Percentiles rank a stretch among this genome's conserved stretches.
Conservation (phyloP, 176 grass and related monocot genomes). For the Neostapfia colusana region DNA sequence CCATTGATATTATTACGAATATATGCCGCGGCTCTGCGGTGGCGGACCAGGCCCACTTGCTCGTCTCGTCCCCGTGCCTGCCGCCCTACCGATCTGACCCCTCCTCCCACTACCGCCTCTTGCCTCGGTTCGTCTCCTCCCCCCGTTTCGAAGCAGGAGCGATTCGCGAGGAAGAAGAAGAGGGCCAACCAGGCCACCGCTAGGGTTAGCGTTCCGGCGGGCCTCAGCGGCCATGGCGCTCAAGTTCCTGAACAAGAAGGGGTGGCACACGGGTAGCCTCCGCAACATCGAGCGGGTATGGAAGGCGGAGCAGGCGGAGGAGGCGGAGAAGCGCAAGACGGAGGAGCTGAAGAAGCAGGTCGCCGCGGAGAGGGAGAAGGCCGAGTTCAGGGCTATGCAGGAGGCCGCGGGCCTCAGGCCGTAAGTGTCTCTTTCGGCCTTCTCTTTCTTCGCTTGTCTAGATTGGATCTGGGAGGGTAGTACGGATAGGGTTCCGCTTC, state of each 20-base stretch:
- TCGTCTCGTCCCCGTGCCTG: background rate
- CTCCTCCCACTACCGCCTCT: background rate
- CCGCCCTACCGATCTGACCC: background rate
- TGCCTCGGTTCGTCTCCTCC: background rate
- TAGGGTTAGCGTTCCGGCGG: slow-evolving; percentile 8
- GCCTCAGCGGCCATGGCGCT: slow-evolving; percentile 61
- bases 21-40: background rate
- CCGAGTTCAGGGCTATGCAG: slow-evolving; percentile 87
- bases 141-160: slow-evolving; percentile 15
- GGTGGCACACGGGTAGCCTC: slow-evolving; percentile 97
- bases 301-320: slow-evolving; percentile 97
- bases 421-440: slow-evolving; percentile 36
- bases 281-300: slow-evolving; percentile 95
- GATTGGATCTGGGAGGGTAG: slow-evolving; percentile 14
- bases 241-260: slow-evolving; percentile 99
- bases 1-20: background rate
- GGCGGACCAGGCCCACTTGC: background rate
- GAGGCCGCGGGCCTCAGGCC: slow-evolving; percentile 84
- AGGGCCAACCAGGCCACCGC: background rate
- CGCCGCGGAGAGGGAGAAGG: slow-evolving; percentile 82
- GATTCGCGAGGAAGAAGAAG: background rate
- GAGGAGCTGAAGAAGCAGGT: slow-evolving; percentile 95
- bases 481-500: slow-evolving; percentile 32
- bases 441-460: background rate
- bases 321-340: slow-evolving; percentile 85